These are phyloP conservation scores for Mycogone perniciosa DNA, from an alignment of 2,329 filamentous ascomycete genomes.

Conservation along the genomic window DNA sequence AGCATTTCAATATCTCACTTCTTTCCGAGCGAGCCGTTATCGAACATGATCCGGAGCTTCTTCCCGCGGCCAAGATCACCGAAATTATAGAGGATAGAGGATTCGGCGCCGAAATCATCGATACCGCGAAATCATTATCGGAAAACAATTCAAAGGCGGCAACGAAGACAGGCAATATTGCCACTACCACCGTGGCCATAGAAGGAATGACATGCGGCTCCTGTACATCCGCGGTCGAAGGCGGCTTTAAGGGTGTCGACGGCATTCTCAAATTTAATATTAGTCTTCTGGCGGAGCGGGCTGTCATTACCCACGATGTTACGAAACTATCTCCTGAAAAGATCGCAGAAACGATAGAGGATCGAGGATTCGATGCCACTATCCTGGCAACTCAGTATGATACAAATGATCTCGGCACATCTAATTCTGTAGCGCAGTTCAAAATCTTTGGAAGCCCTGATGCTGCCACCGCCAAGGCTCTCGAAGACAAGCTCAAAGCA, in stretches of 20 bases:
- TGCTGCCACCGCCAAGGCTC: constrained; percentile 59
- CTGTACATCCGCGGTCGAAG: constrained; percentile 86
- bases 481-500: constrained; percentile 62
- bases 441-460: constrained; percentile 78
- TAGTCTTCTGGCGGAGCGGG: constrained; percentile 85
- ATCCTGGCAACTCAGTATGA: constrained; percentile 71
- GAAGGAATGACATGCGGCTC: constrained; percentile 98
- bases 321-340: constrained; percentile 62
- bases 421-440: constrained; percentile 61
- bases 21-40: constrained; percentile 81
- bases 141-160: constrained; percentile 17
- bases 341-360: constrained; percentile 79
- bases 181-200: constrained; percentile 79
- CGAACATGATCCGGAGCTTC: constrained; percentile 60
- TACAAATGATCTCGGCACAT: constrained; percentile 45
- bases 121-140: constrained; percentile 50
- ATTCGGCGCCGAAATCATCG: constrained; percentile 73
- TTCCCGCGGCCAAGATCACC: constrained; percentile 47
- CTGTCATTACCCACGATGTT: constrained; percentile 78
- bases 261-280: constrained; percentile 90
- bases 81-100: constrained; percentile 65
- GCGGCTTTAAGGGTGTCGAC: constrained; percentile 68
- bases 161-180: constrained; percentile 36
- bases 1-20: constrained; percentile 73
- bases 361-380: constrained; percentile 79